phyloP scores from a whole-genome alignment of 345 rosid genomes.

The Aegle marmelos region DNA sequence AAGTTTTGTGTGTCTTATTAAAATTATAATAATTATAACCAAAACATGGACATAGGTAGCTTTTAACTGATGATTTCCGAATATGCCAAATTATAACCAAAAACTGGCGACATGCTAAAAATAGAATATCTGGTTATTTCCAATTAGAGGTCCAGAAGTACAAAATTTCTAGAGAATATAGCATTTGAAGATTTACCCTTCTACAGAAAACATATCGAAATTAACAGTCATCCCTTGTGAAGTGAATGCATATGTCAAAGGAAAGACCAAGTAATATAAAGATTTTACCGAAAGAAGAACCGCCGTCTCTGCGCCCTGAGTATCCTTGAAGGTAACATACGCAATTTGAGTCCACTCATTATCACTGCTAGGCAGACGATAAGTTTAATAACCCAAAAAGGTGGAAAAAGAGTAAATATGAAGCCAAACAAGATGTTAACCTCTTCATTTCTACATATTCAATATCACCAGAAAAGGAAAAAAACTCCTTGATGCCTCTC shows the following conservation, averaged over 20 bases:
- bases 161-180: background rate
- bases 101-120: background rate
- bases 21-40: background rate
- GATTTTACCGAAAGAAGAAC: conserved; percentile 69
- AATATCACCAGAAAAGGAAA: conserved; percentile 83
- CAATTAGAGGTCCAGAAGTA: background rate
- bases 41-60: background rate
- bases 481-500: conserved; percentile 69
- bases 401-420: background rate
- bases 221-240: background rate
- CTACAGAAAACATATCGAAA: background rate
- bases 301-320: conserved; percentile 65
- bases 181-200: background rate
- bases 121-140: background rate
- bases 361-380: conserved; percentile 47
- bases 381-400: conserved; percentile 11
- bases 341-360: conserved; percentile 51
- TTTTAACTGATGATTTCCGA: background rate
- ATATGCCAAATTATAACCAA: background rate
- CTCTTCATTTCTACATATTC: conserved; percentile 64
- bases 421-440: conserved; percentile 28
- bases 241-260: background rate
- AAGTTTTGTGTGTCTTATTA: background rate
- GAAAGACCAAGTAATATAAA: conserved; percentile 8
- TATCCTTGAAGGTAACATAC: conserved; percentile 58